Evolutionary conservation across 2,329 filamentous ascomycete species (phyloP).

Genomic region (Xylariaceae sp.): DNA sequence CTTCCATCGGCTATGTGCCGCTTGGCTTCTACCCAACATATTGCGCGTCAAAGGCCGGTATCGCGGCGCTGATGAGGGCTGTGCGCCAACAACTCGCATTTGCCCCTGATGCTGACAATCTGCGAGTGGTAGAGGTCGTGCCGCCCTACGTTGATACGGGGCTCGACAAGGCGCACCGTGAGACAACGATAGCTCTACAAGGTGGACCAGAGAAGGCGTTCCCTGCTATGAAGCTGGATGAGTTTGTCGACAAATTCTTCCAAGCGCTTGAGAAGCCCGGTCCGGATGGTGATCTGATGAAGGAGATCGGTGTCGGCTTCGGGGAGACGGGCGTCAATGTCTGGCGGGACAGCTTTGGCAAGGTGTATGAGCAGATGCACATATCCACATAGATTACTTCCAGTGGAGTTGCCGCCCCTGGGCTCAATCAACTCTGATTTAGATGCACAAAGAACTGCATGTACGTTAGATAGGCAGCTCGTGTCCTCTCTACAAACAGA

Average conservation of each 20-base stretch:
- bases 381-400: not conserved
- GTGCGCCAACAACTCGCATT: conserved; percentile 24
- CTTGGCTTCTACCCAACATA: conserved; percentile 29
- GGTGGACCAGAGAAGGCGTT: conserved; percentile 22
- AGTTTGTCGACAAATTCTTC: conserved; percentile 29
- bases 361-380: conserved; percentile 1
- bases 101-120: conserved; percentile 18
- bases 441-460: no score
- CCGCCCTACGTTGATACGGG: conserved; percentile 34
- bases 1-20: conserved; percentile 27
- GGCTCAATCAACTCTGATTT: no score
- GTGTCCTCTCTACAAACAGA: no score
- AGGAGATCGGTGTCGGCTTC: conserved; percentile 28
- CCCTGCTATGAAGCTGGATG: conserved; percentile 28
- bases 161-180: conserved; percentile 26
- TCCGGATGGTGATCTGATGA: conserved; percentile 5
- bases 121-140: conserved; percentile 31
- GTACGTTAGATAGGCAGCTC: no score
- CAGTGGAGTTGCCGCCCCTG: no score
- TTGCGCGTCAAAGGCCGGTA: conserved; percentile 29
- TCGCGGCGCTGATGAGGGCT: conserved; percentile 27
- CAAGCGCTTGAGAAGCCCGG: conserved; percentile 21
- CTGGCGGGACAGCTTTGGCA: not conserved
- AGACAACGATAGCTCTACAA: conserved; percentile 14
- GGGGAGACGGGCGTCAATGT: conserved; percentile 8